A percentile compares a stretch with the other conserved stretches of the same genome.
phyloP scores from a whole-genome alignment of 371 early-diverging fungal genomes.

The Mucor circinelloides region DNA sequence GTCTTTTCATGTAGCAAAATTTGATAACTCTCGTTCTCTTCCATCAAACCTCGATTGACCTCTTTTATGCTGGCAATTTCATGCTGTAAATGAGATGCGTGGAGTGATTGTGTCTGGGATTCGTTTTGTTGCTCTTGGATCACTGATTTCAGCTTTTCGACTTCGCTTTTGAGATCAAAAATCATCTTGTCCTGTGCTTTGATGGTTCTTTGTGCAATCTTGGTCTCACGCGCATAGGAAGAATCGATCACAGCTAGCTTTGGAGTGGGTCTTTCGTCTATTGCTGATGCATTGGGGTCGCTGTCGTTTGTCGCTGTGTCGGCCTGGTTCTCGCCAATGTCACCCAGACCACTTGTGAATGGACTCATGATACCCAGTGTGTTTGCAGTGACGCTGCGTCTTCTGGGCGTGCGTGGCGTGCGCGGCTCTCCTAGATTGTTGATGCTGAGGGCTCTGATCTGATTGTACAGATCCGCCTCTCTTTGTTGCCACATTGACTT shows the following conservation, averaged over 20 bases:
- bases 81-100: slow-evolving; percentile 54
- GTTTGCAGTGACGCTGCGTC: slow-evolving; percentile 41
- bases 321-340: slow-evolving; percentile 29
- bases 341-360: slow-evolving; percentile 32
- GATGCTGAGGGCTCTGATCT: slow-evolving; percentile 39
- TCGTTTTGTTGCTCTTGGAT: slow-evolving; percentile 44
- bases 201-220: slow-evolving; percentile 55
- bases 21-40: slow-evolving; percentile 87
- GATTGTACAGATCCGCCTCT: slow-evolving; percentile 53
- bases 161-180: slow-evolving; percentile 41
- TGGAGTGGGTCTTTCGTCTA: slow-evolving; percentile 18
- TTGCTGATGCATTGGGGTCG: not conserved
- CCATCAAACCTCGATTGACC: slow-evolving; percentile 72
- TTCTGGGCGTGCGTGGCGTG: slow-evolving; percentile 44
- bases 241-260: slow-evolving; percentile 47
- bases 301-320: not conserved
- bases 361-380: slow-evolving; percentile 37
- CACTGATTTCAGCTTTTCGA: slow-evolving; percentile 42
- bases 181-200: slow-evolving; percentile 55
- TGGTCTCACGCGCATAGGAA: slow-evolving; percentile 52
- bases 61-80: slow-evolving; percentile 66
- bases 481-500: slow-evolving; percentile 47
- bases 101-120: slow-evolving; percentile 44
- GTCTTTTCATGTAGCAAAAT: slow-evolving; percentile 80
- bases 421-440: slow-evolving; percentile 35